Evolutionary conservation across 2,329 filamentous ascomycete genomes (phyloP).

Genomic region (Microcyclospora pomicola): DNA sequence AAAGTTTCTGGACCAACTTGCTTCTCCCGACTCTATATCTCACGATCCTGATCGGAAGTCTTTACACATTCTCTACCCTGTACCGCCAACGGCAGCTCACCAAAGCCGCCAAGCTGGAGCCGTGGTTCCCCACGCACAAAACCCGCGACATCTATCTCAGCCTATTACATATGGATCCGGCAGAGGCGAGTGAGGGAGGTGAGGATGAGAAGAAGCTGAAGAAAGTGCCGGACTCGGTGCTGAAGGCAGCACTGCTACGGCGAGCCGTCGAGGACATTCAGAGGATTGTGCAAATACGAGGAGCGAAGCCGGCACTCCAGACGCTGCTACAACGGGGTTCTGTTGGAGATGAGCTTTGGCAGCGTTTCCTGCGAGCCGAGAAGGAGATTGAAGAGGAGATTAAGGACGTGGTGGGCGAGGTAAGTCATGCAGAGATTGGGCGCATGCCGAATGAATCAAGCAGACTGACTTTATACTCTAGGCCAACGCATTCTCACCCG

Average conservation of each 20-base stretch:
- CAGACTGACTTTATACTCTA: slow-evolving; percentile 25
- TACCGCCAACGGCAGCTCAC: slow-evolving; percentile 81
- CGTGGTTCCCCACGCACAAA: slow-evolving; percentile 86
- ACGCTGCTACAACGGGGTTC: slow-evolving; percentile 75
- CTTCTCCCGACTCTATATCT: slow-evolving; percentile 82
- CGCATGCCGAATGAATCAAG: background rate
- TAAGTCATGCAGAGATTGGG: slow-evolving; percentile 28
- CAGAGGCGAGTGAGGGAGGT: slow-evolving; percentile 32
- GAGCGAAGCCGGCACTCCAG: slow-evolving; percentile 75
- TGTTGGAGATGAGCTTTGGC: slow-evolving; percentile 91
- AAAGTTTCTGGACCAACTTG: slow-evolving; percentile 58
- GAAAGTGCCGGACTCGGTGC: slow-evolving; percentile 64
- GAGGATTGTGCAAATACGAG: slow-evolving; percentile 77
- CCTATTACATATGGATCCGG: slow-evolving; percentile 62
- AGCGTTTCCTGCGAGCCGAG: slow-evolving; percentile 80
- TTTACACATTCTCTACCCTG: slow-evolving; percentile 82
- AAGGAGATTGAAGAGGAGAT: slow-evolving; percentile 97
- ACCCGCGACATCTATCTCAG: slow-evolving; percentile 92
- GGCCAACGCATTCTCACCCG: slow-evolving; percentile 79
- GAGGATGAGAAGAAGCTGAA: slow-evolving; percentile 48
- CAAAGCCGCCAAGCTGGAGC: slow-evolving; percentile 70
- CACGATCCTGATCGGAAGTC: slow-evolving; percentile 68
- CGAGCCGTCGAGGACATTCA: slow-evolving; percentile 87
- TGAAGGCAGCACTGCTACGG: slow-evolving; percentile 77
- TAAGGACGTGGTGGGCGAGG: slow-evolving; percentile 84